Evolutionary conservation across 2,329 filamentous ascomycete species (phyloP).

Genomic region (Colletotrichum aenigma): DNA sequence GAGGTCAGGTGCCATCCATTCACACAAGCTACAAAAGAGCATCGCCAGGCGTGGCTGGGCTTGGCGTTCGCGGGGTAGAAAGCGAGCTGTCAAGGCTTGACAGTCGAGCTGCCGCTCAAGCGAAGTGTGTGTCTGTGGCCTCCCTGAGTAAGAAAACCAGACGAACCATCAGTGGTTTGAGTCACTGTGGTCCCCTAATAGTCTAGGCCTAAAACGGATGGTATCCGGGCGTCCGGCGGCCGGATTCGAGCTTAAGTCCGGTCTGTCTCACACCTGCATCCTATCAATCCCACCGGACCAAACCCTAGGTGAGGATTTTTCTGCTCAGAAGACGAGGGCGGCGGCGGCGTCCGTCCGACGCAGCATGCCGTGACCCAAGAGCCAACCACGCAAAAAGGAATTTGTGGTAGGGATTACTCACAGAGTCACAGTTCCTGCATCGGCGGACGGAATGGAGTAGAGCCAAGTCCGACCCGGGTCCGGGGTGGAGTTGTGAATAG

Average conservation of each 20-base stretch:
- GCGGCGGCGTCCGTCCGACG: neutral
- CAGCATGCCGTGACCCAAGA: neutral
- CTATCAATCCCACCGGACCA: neutral
- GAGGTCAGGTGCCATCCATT: neutral
- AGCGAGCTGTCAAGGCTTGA: neutral
- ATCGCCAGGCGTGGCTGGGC: neutral
- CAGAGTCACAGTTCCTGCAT: conserved; percentile 19
- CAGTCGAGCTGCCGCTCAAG: neutral
- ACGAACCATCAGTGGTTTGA: neutral
- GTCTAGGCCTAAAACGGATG: neutral
- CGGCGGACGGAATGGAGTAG: conserved; percentile 5
- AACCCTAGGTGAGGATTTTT: neutral
- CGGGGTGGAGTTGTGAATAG: neutral
- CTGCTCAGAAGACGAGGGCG: neutral
- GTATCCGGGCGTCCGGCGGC: neutral
- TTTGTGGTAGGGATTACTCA: conserved; percentile 10
- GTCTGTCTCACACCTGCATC: neutral
- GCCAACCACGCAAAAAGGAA: neutral
- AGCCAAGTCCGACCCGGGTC: conserved; percentile 7
- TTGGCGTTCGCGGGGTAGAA: neutral
- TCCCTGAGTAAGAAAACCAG: neutral
- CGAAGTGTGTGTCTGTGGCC: neutral
- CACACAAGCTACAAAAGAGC: neutral
- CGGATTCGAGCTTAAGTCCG: neutral
- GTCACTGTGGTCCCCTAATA: neutral